Percentiles rank a stretch among this genome's conserved stretches.
Conservation (phyloP, 2,329 filamentous ascomycete species). For the Sclerotinia trifoliorum region DNA sequence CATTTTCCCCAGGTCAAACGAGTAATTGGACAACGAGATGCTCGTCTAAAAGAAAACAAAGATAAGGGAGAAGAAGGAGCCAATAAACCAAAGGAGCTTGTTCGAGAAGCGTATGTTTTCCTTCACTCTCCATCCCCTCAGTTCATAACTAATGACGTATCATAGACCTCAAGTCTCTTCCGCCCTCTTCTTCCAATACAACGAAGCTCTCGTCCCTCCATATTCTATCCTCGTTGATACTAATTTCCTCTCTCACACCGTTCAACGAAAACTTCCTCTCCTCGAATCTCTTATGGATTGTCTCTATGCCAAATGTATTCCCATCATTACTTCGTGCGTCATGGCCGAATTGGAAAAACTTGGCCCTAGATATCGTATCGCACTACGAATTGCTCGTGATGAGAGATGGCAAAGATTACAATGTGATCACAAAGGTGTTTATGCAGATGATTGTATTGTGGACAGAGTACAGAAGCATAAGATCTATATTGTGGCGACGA, state of each 20-base stretch:
- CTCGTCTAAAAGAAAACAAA: slow-evolving; percentile 77
- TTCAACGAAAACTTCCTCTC: slow-evolving; percentile 85
- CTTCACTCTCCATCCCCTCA: neutral
- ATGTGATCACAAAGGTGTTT: slow-evolving; percentile 87
- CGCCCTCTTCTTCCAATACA: slow-evolving; percentile 84
- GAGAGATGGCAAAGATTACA: slow-evolving; percentile 81
- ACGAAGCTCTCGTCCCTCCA: slow-evolving; percentile 79
- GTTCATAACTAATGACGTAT: slow-evolving; percentile 22
- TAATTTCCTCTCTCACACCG: slow-evolving; percentile 88
- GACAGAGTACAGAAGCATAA: slow-evolving; percentile 70
- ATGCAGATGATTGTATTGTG: slow-evolving; percentile 83
- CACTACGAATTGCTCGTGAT: slow-evolving; percentile 81
- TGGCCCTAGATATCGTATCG: slow-evolving; percentile 83
- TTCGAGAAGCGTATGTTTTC: slow-evolving; percentile 65
- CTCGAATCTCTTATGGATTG: slow-evolving; percentile 91
- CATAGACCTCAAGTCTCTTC: slow-evolving; percentile 74
- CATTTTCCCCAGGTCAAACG: slow-evolving; percentile 60
- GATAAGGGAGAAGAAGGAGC: slow-evolving; percentile 62
- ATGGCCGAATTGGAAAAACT: slow-evolving; percentile 88
- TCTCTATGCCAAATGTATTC: slow-evolving; percentile 85
- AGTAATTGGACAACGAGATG: slow-evolving; percentile 78
- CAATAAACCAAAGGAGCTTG: slow-evolving; percentile 60
- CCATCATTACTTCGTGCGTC: slow-evolving; percentile 80
- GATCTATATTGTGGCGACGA: slow-evolving; percentile 76
- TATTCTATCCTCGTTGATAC: slow-evolving; percentile 73